Percentiles rank a stretch among this genome's conserved stretches.
These are phyloP conservation scores for Erysimum cheiri DNA, from an alignment of 441 rosid species.

Conservation along the genomic window DNA sequence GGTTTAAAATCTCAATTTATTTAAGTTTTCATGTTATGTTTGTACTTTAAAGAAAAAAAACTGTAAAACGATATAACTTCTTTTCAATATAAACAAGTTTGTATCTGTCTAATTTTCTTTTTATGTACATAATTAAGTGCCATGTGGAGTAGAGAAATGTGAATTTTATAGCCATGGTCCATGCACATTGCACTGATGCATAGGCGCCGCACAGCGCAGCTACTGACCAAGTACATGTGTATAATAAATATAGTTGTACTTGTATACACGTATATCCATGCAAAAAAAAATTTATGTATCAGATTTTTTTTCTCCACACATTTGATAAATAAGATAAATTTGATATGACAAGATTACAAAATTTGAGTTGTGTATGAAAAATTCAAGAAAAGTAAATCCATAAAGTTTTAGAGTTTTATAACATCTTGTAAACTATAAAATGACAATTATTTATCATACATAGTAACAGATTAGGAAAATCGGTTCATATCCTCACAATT, in stretches of 20 bases:
- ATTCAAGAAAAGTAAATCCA: no score
- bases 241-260: not conserved
- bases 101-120: constrained; percentile 14
- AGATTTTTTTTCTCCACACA: not conserved
- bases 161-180: constrained; percentile 6
- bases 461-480: no score
- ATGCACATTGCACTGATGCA: constrained; percentile 22
- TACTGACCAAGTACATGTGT: constrained; percentile 33
- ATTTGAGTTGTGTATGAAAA: no score
- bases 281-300: not conserved
- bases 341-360: no score
- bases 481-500: no score
- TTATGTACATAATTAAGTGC: not conserved
- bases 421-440: no score
- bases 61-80: constrained; percentile 22
- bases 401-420: no score
- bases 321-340: not conserved
- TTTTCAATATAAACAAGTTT: constrained; percentile 27
- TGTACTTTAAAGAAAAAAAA: constrained; percentile 16
- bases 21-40: constrained; percentile 4
- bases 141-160: constrained; percentile 5
- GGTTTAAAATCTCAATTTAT: constrained; percentile 10
- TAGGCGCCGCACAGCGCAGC: constrained; percentile 19
- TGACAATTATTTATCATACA: no score
- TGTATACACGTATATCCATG: constrained; percentile 11